These are phyloP conservation scores for Boletellus emodensis DNA, from an alignment of 768 basidiomycete genomes.

Conservation along the genomic window DNA sequence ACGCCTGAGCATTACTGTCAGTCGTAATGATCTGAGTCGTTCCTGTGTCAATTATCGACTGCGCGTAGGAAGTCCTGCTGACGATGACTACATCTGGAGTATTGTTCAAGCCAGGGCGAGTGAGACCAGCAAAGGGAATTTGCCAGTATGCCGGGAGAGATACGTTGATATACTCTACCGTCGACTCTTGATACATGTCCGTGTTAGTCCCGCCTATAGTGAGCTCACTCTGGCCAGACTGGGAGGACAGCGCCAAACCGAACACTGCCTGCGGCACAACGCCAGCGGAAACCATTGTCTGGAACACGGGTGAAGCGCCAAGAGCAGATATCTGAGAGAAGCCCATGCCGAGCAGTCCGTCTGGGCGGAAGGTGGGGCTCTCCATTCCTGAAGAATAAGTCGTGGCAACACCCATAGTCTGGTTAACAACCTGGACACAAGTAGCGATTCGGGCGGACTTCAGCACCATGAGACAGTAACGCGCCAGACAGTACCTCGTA, in stretches of 20 bases:
- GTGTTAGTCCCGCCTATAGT: slow-evolving; percentile 53
- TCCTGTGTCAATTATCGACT: slow-evolving; percentile 36
- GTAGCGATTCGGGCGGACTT: neutral
- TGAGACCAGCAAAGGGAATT: slow-evolving; percentile 29
- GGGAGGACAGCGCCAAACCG: slow-evolving; percentile 43
- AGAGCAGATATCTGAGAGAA: slow-evolving; percentile 39
- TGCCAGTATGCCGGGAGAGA: slow-evolving; percentile 37
- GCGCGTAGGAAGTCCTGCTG: slow-evolving; percentile 17
- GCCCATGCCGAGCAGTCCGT: slow-evolving; percentile 43
- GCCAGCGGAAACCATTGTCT: slow-evolving; percentile 40
- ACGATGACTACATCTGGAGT: slow-evolving; percentile 23
- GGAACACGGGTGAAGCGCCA: slow-evolving; percentile 37
- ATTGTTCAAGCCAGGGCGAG: slow-evolving; percentile 19
- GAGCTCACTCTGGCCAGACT: slow-evolving; percentile 44
- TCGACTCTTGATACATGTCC: slow-evolving; percentile 40
- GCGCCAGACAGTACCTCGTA: slow-evolving; percentile 26
- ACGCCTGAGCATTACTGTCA: slow-evolving; percentile 21
- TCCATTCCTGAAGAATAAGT: slow-evolving; percentile 34
- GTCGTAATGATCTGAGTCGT: slow-evolving; percentile 28
- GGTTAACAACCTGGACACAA: slow-evolving; percentile 31
- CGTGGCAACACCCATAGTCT: slow-evolving; percentile 43
- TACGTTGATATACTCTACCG: slow-evolving; percentile 36
- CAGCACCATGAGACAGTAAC: slow-evolving; percentile 7
- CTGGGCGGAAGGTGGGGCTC: slow-evolving; percentile 26
- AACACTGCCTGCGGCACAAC: slow-evolving; percentile 37